These are phyloP conservation scores for Conoideocrella luteorostrata DNA, from an alignment of 2,329 filamentous ascomycete genomes.

Conservation along the genomic window DNA sequence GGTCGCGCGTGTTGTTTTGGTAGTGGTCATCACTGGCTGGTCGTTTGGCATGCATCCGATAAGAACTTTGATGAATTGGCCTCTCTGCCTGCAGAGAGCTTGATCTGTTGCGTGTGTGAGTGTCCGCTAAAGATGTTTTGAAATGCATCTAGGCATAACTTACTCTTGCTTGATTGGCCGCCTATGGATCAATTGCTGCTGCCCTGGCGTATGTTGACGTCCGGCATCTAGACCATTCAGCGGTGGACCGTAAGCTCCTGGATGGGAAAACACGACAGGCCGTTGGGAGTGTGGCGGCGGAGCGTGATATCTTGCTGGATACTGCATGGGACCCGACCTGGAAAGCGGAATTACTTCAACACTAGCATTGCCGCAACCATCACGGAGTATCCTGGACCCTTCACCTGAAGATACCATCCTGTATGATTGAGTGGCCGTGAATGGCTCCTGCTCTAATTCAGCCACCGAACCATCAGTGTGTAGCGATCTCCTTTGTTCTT, in stretches of 20 bases:
- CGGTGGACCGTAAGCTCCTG: neutral
- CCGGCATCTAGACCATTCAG: neutral
- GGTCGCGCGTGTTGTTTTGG: neutral
- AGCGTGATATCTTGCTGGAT: conserved; percentile 1
- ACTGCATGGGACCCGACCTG: conserved; percentile 2
- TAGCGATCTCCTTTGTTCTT: neutral
- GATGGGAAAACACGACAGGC: neutral
- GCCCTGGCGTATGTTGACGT: neutral
- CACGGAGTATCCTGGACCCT: conserved; percentile 12
- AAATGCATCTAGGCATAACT: neutral
- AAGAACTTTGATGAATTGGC: neutral
- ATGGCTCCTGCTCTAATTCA: conserved; percentile 9
- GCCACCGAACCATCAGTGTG: neutral
- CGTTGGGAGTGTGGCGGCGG: neutral
- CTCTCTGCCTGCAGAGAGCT: neutral
- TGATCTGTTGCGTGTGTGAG: conserved; percentile 3
- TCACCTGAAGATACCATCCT: conserved; percentile 17
- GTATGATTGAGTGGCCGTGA: conserved; percentile 9
- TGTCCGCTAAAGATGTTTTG: neutral
- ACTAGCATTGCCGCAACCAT: conserved; percentile 13
- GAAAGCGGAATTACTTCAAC: conserved; percentile 16
- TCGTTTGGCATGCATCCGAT: conserved; percentile 6
- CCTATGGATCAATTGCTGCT: neutral
- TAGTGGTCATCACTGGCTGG: conserved; percentile 6
- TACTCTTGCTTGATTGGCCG: conserved; percentile 5